Conservation (phyloP, 2,329 filamentous ascomycete species). For the Monilinia fructicola region DNA sequence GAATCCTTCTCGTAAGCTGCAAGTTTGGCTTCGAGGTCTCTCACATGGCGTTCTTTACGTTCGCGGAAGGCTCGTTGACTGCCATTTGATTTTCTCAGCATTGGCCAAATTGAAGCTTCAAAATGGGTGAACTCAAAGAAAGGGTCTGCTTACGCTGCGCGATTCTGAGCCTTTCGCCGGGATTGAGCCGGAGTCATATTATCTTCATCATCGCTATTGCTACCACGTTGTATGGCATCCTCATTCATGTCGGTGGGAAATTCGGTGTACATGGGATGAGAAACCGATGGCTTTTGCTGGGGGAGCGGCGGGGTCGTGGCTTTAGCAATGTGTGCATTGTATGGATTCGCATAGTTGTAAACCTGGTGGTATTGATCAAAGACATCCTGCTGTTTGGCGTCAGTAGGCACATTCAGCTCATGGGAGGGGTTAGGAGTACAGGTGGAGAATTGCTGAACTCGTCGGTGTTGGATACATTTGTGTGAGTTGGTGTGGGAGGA, state of each 20-base stretch:
- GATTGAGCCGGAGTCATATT: constrained; percentile 55
- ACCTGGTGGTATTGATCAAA: constrained; percentile 38
- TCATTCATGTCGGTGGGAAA: constrained; percentile 34
- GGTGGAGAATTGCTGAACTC: constrained; percentile 48
- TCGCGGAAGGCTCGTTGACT: constrained; percentile 96
- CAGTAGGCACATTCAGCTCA: constrained; percentile 2
- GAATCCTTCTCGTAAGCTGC: constrained; percentile 73
- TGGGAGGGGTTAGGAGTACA: constrained; percentile 36
- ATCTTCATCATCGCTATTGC: constrained; percentile 49
- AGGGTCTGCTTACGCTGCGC: constrained; percentile 67
- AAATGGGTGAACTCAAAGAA: constrained; percentile 8
- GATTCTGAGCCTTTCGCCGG: constrained; percentile 68
- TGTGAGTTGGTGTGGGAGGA: constrained; percentile 42
- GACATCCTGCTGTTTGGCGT: constrained; percentile 38
- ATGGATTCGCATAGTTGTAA: constrained; percentile 38
- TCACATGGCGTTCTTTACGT: constrained; percentile 90
- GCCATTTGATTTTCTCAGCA: not conserved
- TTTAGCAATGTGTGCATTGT: constrained; percentile 27
- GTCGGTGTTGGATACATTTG: constrained; percentile 44
- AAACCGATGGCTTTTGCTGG: constrained; percentile 35
- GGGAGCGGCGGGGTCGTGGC: constrained; percentile 36
- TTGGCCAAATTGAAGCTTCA: not conserved
- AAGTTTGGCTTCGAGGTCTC: constrained; percentile 87
- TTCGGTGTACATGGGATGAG: constrained; percentile 34
- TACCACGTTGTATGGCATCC: constrained; percentile 36